Percentiles rank a stretch among this genome's conserved stretches.
Evolutionary conservation across 2,329 filamentous ascomycete species (phyloP).

Genomic region (Botryosphaeria dothidea): DNA sequence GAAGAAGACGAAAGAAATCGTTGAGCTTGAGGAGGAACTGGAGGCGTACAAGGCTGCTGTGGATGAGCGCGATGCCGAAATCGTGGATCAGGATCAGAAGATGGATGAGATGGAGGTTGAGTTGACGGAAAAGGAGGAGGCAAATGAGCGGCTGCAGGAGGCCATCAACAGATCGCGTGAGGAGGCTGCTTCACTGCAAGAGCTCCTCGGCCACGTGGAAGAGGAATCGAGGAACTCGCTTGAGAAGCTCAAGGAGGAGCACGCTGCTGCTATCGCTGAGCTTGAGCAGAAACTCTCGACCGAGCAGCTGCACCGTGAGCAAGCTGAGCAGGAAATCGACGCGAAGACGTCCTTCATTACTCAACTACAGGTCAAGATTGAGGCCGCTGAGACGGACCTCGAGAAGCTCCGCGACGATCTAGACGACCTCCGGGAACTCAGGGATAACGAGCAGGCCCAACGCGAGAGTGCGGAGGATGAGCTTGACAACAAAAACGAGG

Average conservation of each 20-base stretch:
- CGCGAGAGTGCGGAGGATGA: slow-evolving; percentile 39
- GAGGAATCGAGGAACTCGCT: slow-evolving; percentile 39
- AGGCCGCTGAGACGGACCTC: slow-evolving; percentile 38
- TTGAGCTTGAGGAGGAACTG: slow-evolving; percentile 37
- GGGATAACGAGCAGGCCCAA: slow-evolving; percentile 33
- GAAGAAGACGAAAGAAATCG: slow-evolving; percentile 37
- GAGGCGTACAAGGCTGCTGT: slow-evolving; percentile 24
- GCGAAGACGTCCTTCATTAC: slow-evolving; percentile 42
- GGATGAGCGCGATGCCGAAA: slow-evolving; percentile 36
- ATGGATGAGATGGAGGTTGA: slow-evolving; percentile 33
- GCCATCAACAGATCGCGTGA: slow-evolving; percentile 41
- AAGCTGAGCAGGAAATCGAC: slow-evolving; percentile 40
- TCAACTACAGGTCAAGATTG: slow-evolving; percentile 40
- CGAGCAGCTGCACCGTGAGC: slow-evolving; percentile 38
- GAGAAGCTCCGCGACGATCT: slow-evolving; percentile 35
- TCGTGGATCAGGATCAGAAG: slow-evolving; percentile 31
- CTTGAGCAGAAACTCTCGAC: slow-evolving; percentile 39
- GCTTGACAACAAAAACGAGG: slow-evolving; percentile 37
- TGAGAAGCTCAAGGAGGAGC: slow-evolving; percentile 40
- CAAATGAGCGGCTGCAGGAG: slow-evolving; percentile 37
- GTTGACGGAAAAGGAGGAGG: slow-evolving; percentile 35
- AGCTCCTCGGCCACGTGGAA: slow-evolving; percentile 42
- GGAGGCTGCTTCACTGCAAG: slow-evolving; percentile 40
- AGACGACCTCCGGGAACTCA: slow-evolving; percentile 34
- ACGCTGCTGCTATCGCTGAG: slow-evolving; percentile 27